These are phyloP conservation scores for Piper betle DNA, from an alignment of 164 flowering plant genomes.

Conservation along the genomic window DNA sequence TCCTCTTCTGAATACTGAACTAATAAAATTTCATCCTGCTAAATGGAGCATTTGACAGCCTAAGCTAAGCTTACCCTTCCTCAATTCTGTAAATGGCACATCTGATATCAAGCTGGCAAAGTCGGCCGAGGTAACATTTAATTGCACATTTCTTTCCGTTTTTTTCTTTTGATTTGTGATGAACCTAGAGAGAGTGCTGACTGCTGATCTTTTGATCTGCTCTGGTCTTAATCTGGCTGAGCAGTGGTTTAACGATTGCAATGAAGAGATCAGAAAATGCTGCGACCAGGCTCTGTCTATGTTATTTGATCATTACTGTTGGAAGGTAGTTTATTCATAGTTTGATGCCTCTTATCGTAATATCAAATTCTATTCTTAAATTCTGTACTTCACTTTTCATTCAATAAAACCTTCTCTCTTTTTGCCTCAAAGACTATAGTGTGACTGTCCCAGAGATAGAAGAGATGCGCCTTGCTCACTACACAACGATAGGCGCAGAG, in stretches of 20 bases:
- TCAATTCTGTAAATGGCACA: constrained; percentile 23
- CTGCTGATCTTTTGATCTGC: background rate
- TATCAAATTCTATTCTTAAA: background rate
- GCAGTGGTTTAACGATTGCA: constrained; percentile 91
- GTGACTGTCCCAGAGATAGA: constrained; percentile 88
- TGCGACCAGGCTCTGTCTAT: constrained; percentile 45
- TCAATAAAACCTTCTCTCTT: constrained; percentile 13
- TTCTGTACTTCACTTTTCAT: background rate
- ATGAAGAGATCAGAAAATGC: constrained; percentile 49
- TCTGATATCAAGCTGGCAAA: constrained; percentile 53
- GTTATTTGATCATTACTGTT: constrained; percentile 44
- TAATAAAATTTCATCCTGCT: background rate
- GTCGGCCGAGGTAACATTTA: constrained; percentile 56
- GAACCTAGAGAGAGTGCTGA: background rate
- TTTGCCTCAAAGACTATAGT: constrained; percentile 40
- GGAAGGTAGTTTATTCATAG: constrained; percentile 50
- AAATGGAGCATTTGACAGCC: constrained; percentile 33
- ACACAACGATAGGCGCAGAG: constrained; percentile 74
- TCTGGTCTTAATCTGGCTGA: constrained; percentile 2
- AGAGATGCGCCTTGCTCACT: constrained; percentile 87
- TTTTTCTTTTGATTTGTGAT: too few species aligned
- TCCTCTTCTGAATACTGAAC: background rate
- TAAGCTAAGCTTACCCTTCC: constrained; percentile 43
- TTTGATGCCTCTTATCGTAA: background rate
- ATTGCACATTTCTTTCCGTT: background rate